phyloP scores from a whole-genome alignment of 2,329 filamentous ascomycete species.

The Arthrobotrys entomopaga region DNA sequence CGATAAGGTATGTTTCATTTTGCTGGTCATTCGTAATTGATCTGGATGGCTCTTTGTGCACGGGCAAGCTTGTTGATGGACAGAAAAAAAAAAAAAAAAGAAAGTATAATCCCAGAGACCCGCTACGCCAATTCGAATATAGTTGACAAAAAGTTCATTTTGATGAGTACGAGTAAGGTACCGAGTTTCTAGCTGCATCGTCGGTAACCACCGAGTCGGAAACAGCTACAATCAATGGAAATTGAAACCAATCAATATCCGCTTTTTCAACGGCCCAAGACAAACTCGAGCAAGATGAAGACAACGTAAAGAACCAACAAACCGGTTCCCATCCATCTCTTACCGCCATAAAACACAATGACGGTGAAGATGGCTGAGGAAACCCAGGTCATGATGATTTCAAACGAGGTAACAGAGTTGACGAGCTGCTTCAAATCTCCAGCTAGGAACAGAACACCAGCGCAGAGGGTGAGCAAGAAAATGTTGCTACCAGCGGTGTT shows the following conservation, averaged over 20 bases:
- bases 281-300: slow-evolving; percentile 58
- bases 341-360: slow-evolving; percentile 60
- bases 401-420: slow-evolving; percentile 59
- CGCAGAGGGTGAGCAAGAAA: slow-evolving; percentile 67
- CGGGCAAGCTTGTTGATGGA: slow-evolving; percentile 10
- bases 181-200: too few species aligned
- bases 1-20: slow-evolving; percentile 15
- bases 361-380: slow-evolving; percentile 59
- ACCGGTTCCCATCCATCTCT: slow-evolving; percentile 60
- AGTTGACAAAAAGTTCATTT: slow-evolving; percentile 14
- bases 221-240: too few species aligned
- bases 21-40: slow-evolving; percentile 51
- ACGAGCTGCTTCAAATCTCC: slow-evolving; percentile 58
- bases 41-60: slow-evolving; percentile 35
- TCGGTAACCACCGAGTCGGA: too few species aligned
- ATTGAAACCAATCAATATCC: slow-evolving; percentile 14
- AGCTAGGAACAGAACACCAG: slow-evolving; percentile 62
- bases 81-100: slow-evolving; percentile 26
- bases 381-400: slow-evolving; percentile 60
- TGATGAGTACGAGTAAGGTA: background rate
- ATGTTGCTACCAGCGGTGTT: slow-evolving; percentile 69
- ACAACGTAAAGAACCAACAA: slow-evolving; percentile 60
- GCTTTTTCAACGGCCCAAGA: slow-evolving; percentile 40
- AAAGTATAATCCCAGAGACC: slow-evolving; percentile 47
- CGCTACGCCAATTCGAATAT: slow-evolving; percentile 41